Percentiles rank a stretch among this genome's conserved stretches.
Conservation (phyloP, 2,329 filamentous ascomycete genomes). For the Neoascochyta sp. region DNA sequence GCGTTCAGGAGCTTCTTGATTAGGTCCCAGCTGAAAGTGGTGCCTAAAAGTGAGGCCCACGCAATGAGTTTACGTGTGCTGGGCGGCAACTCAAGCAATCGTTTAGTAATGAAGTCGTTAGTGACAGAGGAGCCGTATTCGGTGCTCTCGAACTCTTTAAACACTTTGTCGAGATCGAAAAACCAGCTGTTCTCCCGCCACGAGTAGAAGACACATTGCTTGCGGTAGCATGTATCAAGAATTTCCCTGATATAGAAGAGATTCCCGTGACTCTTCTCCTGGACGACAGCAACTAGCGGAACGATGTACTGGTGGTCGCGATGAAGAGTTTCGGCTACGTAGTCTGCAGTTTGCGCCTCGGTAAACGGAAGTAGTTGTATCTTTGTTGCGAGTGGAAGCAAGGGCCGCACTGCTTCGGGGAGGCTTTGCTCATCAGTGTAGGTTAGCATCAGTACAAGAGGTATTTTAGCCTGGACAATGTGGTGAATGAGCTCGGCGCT, state of each 20-base stretch:
- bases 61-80: conserved; percentile 74
- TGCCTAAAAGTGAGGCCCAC: conserved; percentile 82
- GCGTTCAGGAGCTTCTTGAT: conserved; percentile 73
- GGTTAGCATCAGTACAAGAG: conserved; percentile 67
- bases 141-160: conserved; percentile 76
- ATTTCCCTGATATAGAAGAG: conserved; percentile 91
- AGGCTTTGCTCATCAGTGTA: conserved; percentile 43
- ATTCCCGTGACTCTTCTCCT: conserved; percentile 84
- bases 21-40: conserved; percentile 77
- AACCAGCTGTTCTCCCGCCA: conserved; percentile 76
- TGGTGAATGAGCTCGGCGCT: conserved; percentile 78
- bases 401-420: conserved; percentile 33
- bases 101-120: conserved; percentile 74
- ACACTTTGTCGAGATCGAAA: conserved; percentile 80
- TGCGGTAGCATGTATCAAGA: conserved; percentile 79
- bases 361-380: conserved; percentile 69
- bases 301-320: conserved; percentile 67
- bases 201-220: conserved; percentile 86
- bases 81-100: conserved; percentile 70
- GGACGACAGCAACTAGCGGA: conserved; percentile 76
- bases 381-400: conserved; percentile 52
- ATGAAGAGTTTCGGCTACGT: conserved; percentile 78
- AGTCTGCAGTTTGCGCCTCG: conserved; percentile 76
- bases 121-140: conserved; percentile 76
- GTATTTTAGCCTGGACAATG: conserved; percentile 73